Conservation (phyloP, 1,284 basidiomycete species). For the Polyporus tsugae region DNA sequence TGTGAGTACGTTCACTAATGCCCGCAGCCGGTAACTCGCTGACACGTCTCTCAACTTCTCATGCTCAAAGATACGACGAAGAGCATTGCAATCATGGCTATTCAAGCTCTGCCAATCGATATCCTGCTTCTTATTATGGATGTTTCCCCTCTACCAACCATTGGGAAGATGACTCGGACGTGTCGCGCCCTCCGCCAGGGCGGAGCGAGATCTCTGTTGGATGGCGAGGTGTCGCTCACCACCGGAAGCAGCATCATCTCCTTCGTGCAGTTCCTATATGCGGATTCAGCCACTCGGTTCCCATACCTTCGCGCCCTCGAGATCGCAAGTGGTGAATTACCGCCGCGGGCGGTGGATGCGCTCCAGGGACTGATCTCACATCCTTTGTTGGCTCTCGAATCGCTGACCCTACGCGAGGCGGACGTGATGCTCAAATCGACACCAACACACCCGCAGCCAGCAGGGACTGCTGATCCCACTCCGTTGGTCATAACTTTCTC, state of each 20-base stretch:
- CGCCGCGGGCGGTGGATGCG: not conserved
- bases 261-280: conserved; percentile 21
- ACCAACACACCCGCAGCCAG: not conserved
- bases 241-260: conserved; percentile 12
- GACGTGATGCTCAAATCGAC: conserved; percentile 15
- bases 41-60: not conserved
- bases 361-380: conserved; percentile 16
- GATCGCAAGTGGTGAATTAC: conserved; percentile 16
- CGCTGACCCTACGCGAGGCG: conserved; percentile 20
- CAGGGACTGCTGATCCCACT: not conserved
- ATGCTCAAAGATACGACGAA: not conserved
- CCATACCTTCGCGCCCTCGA: conserved; percentile 14
- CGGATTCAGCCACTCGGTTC: conserved; percentile 12
- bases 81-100: not conserved
- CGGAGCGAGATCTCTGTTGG: conserved; percentile 22
- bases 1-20: not conserved
- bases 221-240: conserved; percentile 12
- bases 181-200: conserved; percentile 20
- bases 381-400: conserved; percentile 13
- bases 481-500: conserved; percentile 11
- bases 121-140: conserved; percentile 22
- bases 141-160: not conserved
- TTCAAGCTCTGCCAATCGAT: conserved; percentile 19
- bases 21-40: not conserved
- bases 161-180: conserved; percentile 19